Evolutionary conservation across 2,329 filamentous ascomycete genomes (phyloP), one percentile per base, ranked within the genome.

Genomic region (Fusarium robinianum): DNA sequence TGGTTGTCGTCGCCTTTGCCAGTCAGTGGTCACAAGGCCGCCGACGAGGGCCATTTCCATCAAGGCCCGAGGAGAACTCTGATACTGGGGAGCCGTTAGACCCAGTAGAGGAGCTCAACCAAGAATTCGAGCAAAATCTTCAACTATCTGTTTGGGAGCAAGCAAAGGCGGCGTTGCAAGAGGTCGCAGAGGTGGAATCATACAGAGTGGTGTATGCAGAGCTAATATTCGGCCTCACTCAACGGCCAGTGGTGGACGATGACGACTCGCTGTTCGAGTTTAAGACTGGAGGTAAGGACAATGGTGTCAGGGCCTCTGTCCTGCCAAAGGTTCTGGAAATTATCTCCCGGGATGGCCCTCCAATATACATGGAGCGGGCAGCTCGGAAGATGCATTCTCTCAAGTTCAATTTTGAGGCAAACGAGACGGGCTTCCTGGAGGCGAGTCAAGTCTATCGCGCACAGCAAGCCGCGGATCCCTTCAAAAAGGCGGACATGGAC

Each of bases 1-100:
- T 72, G 2, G 67, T 69, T 1, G 75, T 79, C 30, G 72, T 77
- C 65, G 72, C 76, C 0, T 79, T 78, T 51, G 72, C 76, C 1
- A 72, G 73, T 0, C 76, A 79, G 38, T 78, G 75, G 73, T 64
- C 71, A 1, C 71, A 73, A 32, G 62, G 62, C 5, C 69, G 63
- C 31, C 49, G 53, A 5, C 35, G 27, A 7, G 45, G 49, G 9
- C 44, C 12, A 11, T 50, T 33, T 21, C 18, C 36, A 7, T 30
- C 33, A 3, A 26, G 32, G 3, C 36, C 44, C 4, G 6, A 25
- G 8, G 24, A 30, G 8, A 12, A 36, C 8, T n/a, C 31, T 0
- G 44, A 39, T n/a, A 21, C 24, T 5, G 19, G 23, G 0, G 29
- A 41, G 8, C 24, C 24, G 7, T 33, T 25, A 8, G 50, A 51